Conservation (phyloP, 2,329 filamentous ascomycete species). For the Spiromastix sp. region DNA sequence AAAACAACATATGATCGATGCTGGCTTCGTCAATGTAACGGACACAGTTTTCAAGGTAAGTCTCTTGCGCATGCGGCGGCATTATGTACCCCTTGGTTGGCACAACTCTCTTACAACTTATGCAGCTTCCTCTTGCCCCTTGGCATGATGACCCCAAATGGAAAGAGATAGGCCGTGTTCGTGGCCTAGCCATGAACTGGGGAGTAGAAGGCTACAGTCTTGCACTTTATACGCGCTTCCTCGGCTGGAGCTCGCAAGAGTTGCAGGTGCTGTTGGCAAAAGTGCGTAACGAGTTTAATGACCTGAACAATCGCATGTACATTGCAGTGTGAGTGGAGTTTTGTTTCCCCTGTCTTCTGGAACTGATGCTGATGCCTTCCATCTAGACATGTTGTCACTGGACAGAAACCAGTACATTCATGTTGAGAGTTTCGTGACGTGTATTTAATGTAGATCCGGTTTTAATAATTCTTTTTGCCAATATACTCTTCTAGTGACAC, state of each 20-base stretch:
- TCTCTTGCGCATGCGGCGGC: too few relatives aligned
- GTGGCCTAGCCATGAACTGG: conserved; percentile 14
- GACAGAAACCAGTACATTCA: too few relatives aligned
- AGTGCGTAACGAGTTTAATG: conserved; percentile 6
- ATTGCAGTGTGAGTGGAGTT: conserved; percentile 5
- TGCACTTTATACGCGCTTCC: conserved; percentile 16
- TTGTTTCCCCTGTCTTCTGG: too few relatives aligned
- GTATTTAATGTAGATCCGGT: too few relatives aligned
- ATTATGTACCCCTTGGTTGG: conserved; percentile 3
- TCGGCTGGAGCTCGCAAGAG: conserved; percentile 15
- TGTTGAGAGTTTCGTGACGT: too few relatives aligned
- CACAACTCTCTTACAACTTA: too few relatives aligned
- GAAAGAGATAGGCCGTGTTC: conserved; percentile 12
- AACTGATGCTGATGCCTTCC: too few relatives aligned
- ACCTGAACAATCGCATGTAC: conserved; percentile 7
- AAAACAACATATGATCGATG: conserved; percentile 34
- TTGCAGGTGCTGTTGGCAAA: conserved; percentile 5
- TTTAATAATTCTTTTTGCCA: too few relatives aligned
- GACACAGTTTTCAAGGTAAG: too few relatives aligned
- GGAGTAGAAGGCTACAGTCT: conserved; percentile 16
- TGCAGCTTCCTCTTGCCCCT: conserved; percentile 34
- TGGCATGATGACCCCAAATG: conserved; percentile 12
- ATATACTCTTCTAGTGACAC: too few relatives aligned
- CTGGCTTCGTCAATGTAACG: conserved; percentile 41
- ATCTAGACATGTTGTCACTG: too few relatives aligned